A percentile compares a stretch with the other conserved stretches of the same genome.
Evolutionary conservation across 306 rosid species (phyloP).

Genomic region (Cucurbita pepo): DNA sequence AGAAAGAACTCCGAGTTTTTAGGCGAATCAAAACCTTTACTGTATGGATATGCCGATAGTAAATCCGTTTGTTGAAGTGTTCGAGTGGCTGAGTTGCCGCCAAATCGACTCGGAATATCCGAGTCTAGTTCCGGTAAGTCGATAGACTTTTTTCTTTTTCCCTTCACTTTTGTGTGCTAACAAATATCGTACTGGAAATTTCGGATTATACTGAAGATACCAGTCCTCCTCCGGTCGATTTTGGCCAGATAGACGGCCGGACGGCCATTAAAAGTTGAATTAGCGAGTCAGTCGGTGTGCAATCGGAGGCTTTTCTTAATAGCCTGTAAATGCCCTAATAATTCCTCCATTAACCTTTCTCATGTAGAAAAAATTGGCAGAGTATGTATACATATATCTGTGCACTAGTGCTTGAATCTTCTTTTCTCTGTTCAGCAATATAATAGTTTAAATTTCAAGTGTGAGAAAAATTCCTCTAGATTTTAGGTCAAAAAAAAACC

Average conservation of each 20-base stretch:
- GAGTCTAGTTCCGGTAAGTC: neutral
- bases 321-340: neutral
- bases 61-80: conserved; percentile 15
- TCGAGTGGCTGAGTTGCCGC: neutral
- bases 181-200: neutral
- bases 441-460: neutral
- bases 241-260: neutral
- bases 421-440: neutral
- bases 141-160: neutral
- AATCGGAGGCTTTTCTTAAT: neutral
- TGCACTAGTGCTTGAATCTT: neutral
- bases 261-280: neutral
- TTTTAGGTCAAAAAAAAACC: neutral
- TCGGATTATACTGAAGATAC: neutral
- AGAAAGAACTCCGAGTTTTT: conserved; percentile 15
- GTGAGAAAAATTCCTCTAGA: neutral
- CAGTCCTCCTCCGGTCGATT: neutral
- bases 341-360: neutral
- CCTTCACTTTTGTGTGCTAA: neutral
- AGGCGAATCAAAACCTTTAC: conserved; percentile 67
- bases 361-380: neutral
- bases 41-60: conserved; percentile 17
- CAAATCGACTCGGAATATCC: neutral
- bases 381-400: neutral
- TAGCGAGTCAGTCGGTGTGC: neutral